Conservation (phyloP, 371 early-diverging fungal genomes). For the Batkoa obscura region DNA sequence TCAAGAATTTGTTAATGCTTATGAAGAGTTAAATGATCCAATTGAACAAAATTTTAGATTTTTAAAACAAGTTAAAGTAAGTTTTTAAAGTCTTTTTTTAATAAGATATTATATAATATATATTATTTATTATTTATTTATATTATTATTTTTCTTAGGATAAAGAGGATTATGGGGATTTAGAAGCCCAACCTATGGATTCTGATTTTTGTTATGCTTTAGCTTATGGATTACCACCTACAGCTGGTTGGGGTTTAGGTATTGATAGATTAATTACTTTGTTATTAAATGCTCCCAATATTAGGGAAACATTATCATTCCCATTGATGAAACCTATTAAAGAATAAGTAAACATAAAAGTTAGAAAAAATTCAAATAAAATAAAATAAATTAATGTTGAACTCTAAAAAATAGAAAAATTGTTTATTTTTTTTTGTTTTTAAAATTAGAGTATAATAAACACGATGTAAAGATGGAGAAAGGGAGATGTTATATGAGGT, state of each 20-base stretch:
- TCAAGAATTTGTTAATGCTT: slow-evolving; percentile 95
- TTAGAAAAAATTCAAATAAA: too few species aligned
- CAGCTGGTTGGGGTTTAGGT: slow-evolving; percentile 98
- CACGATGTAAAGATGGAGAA: too few species aligned
- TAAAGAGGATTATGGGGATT: slow-evolving; percentile 11
- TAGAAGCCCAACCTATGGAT: slow-evolving; percentile 34
- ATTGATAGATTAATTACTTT: slow-evolving; percentile 86
- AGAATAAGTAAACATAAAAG: too few species aligned
- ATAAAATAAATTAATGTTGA: too few species aligned
- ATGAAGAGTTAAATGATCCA: slow-evolving; percentile 98
- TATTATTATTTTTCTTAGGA: not conserved
- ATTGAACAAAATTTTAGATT: slow-evolving; percentile 84
- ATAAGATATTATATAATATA: too few species aligned
- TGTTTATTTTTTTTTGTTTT: too few species aligned
- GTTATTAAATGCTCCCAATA: slow-evolving; percentile 60
- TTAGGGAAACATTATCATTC: slow-evolving; percentile 16
- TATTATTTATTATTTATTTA: not conserved
- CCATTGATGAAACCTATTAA: slow-evolving; percentile 6
- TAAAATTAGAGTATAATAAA: too few species aligned
- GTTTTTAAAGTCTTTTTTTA: not conserved
- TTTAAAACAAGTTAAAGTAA: slow-evolving; percentile 17
- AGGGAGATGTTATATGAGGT: too few species aligned
- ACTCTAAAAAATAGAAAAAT: too few species aligned
- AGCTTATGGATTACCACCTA: slow-evolving; percentile 95
- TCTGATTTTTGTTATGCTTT: slow-evolving; percentile 77